Evolutionary conservation across 2,329 filamentous ascomycete species (phyloP).

Genomic region (Graphilbum sp.): DNA sequence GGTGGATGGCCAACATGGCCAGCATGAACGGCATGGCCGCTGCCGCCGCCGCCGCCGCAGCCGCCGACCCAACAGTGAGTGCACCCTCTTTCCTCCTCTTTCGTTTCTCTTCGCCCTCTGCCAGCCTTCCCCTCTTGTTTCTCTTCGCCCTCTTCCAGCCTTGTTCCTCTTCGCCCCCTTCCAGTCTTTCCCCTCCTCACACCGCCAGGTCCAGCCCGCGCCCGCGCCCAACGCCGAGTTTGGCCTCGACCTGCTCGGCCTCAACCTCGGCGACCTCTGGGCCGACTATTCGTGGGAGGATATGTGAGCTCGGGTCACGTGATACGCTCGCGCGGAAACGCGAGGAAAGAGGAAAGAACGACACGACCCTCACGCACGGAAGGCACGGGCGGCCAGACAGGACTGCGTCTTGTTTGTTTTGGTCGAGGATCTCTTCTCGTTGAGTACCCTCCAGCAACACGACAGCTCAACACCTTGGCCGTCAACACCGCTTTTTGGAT

Average conservation of each 20-base stretch:
- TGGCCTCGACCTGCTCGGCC: constrained; percentile 9
- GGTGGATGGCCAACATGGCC: constrained; percentile 13
- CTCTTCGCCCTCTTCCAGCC: neutral
- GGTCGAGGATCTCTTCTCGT: too few species aligned
- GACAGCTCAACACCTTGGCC: too few species aligned
- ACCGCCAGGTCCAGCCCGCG: constrained; percentile 2
- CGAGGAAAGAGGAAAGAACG: too few species aligned
- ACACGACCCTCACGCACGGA: too few species aligned
- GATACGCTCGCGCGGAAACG: too few species aligned
- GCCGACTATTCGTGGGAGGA: constrained; percentile 13
- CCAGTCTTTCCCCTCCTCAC: neutral
- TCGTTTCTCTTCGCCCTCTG: neutral
- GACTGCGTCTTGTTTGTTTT: too few species aligned
- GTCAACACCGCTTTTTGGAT: too few species aligned
- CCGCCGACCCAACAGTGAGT: constrained; percentile 5
- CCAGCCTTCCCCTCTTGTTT: too few species aligned
- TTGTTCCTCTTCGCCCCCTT: neutral
- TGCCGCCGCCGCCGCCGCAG: constrained; percentile 5
- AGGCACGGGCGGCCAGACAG: too few species aligned
- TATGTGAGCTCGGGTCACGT: too few species aligned
- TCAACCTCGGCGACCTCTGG: constrained; percentile 13
- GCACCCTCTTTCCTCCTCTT: neutral
- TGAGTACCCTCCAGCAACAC: too few species aligned
- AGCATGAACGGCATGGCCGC: constrained; percentile 8
- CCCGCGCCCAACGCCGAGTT: constrained; percentile 8